Evolutionary conservation across 2,329 filamentous ascomycete genomes (phyloP), one percentile per base, ranked within the genome.

Genomic region (Aureobasidium sp.): DNA sequence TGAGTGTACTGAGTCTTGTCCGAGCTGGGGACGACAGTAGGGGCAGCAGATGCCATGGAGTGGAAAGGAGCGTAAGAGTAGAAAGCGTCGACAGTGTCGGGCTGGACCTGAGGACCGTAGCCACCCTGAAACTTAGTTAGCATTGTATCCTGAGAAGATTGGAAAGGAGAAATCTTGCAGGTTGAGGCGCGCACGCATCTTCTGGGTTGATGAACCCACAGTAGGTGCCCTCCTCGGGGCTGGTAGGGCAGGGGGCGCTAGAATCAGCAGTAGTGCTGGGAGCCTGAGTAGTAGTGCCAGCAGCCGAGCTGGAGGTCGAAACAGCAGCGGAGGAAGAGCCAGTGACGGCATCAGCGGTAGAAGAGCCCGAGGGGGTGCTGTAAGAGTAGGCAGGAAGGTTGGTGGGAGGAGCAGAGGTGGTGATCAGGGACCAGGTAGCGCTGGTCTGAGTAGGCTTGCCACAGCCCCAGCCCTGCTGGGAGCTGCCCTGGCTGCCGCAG

Each of bases 181-280:
- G 72, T 63, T 75, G 73, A 61, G 71, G 68, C 27, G 72, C 69
- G 63, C 55, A 59, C 50, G 72, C 66, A 53, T 75, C 73, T 29
- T 72, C 66, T 8, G 73, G 73, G 63, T 74, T 74, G 66, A 74
- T 71, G 65, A 74, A 74, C 27, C 73, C 72, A 51, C 72, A 73
- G 66, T 68, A 73, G 8, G 71, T 73, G 29, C 71, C 71, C 13
- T 65, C 67, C 61, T 73, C 70, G 21, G 68, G 68, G 5, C 64
- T 63, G 7, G 67, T 72, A 8, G 69, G 64, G 65, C 71, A 73
- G 27, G 68, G 60, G n/a, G 66, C 61, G 32, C 55, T 63, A 9
- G 68, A 65, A 30, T 67, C 69, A 50, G 66, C 67, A 27, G 66
- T 66, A 27, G 61, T 48, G 39, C 61, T 65, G 6, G 63, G 34